Evolutionary conservation across 306 rosid genomes (phyloP).

Genomic region (Cucumis cinereus): DNA sequence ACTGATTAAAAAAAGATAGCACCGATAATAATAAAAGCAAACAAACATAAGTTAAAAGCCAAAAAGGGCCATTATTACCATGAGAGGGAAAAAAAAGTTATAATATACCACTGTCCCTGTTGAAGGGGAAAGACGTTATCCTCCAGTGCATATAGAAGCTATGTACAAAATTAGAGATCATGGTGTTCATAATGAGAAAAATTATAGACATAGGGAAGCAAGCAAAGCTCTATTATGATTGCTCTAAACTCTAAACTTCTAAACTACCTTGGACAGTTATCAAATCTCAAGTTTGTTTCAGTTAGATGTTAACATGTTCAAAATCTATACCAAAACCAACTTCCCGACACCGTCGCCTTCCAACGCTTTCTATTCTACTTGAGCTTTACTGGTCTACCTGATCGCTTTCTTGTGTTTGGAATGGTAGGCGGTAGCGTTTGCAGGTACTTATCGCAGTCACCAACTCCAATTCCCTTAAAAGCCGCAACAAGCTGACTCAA

Average conservation of each 20-base stretch:
- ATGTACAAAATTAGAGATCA: slow-evolving; percentile 1
- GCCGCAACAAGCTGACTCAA: slow-evolving; percentile 31
- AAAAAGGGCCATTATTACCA: not conserved
- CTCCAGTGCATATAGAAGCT: not conserved
- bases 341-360: not conserved
- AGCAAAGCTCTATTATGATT: not conserved
- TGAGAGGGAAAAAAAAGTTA: not conserved
- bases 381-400: not conserved
- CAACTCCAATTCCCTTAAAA: slow-evolving; percentile 39
- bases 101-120: not conserved
- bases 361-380: not conserved
- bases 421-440: slow-evolving; percentile 12
- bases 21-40: too few species aligned
- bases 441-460: slow-evolving; percentile 44
- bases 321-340: slow-evolving; percentile 4
- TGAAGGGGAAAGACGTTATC: not conserved
- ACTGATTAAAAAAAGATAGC: too few species aligned
- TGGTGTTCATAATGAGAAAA: not conserved
- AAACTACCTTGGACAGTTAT: not conserved
- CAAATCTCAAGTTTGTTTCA: not conserved
- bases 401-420: not conserved
- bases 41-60: not conserved
- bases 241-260: not conserved
- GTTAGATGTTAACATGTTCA: not conserved
- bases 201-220: not conserved